A percentile compares a stretch with the other conserved stretches of the same genome.
Conservation (phyloP, 1,284 basidiomycete species). For the Mycosarcoma mackinlayi region DNA sequence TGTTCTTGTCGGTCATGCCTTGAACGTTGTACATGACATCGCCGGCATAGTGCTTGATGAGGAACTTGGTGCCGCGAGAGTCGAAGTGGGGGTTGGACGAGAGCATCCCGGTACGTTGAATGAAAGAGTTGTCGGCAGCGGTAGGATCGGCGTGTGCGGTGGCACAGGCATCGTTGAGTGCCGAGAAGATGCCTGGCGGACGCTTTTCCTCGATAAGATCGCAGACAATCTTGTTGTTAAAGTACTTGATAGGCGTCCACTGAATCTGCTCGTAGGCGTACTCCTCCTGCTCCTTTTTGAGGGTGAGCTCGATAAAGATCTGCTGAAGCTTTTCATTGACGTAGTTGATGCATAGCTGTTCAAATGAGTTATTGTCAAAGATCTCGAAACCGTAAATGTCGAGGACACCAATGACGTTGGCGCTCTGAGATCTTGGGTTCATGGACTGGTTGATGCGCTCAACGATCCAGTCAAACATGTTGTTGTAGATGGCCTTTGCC, state of each 20-base stretch:
- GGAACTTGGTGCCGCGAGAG: constrained; percentile 71
- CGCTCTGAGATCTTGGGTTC: constrained; percentile 78
- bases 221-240: constrained; percentile 80
- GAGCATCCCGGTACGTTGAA: constrained; percentile 81
- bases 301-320: constrained; percentile 95
- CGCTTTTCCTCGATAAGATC: constrained; percentile 96
- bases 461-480: constrained; percentile 99
- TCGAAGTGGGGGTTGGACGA: constrained; percentile 76
- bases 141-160: constrained; percentile 97
- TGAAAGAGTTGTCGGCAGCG: constrained; percentile 96
- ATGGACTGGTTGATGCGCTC: constrained; percentile 94
- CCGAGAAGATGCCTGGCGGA: constrained; percentile 96
- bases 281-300: constrained; percentile 99
- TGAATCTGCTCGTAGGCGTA: constrained; percentile 98
- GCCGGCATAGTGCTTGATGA: constrained; percentile 84
- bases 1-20: constrained; percentile 99
- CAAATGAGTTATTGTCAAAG: constrained; percentile 98
- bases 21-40: constrained; percentile 97
- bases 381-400: constrained; percentile 95
- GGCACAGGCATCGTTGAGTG: constrained; percentile 96
- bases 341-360: constrained; percentile 99
- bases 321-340: constrained; percentile 99
- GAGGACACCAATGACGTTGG: constrained; percentile 94
- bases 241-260: constrained; percentile 91
- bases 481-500: constrained; percentile 97